Conservation (phyloP, 768 basidiomycete genomes). For the Epithele typhae region DNA sequence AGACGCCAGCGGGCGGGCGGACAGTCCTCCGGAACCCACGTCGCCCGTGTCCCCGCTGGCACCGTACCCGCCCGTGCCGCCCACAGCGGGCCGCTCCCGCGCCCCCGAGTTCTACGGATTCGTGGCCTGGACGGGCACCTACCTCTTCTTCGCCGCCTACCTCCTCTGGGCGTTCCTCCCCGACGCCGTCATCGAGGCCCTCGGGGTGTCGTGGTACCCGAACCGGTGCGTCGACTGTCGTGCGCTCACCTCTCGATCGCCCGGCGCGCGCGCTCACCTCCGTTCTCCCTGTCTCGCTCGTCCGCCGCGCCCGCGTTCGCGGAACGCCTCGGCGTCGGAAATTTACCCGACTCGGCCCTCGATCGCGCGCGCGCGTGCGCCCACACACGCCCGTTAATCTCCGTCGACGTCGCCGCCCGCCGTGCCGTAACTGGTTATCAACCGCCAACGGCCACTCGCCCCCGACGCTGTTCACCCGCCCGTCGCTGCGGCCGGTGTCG, state of each 20-base stretch:
- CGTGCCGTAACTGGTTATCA: background rate
- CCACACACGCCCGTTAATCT: slow-evolving; percentile 11
- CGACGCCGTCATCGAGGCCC: slow-evolving; percentile 57
- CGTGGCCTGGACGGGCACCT: slow-evolving; percentile 78
- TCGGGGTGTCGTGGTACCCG: slow-evolving; percentile 85
- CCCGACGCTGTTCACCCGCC: background rate
- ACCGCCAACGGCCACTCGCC: background rate
- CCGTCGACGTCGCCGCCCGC: slow-evolving; percentile 3
- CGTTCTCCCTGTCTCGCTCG: background rate
- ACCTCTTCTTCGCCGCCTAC: slow-evolving; percentile 63
- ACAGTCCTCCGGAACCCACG: slow-evolving; percentile 35
- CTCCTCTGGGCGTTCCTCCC: slow-evolving; percentile 80
- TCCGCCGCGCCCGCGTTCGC: background rate
- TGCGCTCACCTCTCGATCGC: background rate
- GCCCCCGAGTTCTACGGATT: slow-evolving; percentile 91
- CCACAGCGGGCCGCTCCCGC: slow-evolving; percentile 51
- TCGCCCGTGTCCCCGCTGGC: slow-evolving; percentile 44
- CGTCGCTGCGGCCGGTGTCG: background rate
- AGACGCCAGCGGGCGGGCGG: no score
- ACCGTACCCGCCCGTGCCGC: slow-evolving; percentile 34
- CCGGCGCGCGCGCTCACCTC: background rate
- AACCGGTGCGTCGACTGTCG: slow-evolving; percentile 49
- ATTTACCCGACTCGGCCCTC: no score
- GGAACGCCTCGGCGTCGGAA: no score
- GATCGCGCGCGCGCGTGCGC: background rate